Evolutionary conservation across 2,329 filamentous ascomycete species (phyloP), one percentile per base, ranked within the genome.

Genomic region (Pseudogymnoascus sp.): DNA sequence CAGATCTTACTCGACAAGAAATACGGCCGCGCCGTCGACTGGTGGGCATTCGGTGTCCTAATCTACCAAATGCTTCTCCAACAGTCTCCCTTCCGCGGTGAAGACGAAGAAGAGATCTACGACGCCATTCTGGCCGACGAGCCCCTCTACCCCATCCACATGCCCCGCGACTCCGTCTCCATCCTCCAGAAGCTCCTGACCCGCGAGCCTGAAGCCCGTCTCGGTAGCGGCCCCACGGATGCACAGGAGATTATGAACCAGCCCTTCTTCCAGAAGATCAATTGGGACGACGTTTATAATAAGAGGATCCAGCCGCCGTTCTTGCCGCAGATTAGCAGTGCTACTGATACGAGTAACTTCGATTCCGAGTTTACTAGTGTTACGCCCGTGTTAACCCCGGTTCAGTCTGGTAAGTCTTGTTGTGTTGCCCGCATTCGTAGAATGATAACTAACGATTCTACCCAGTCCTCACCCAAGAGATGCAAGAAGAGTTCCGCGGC

Each of bases 1-100:
- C 51, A 96, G 89, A 99, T 99, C 77, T 80, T 99, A 37, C 82
- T 97, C 64, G 95, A 99, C 75, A 99, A 99, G 81, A 97, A 97
- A 74, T 99, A 99, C 72, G 93, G 93, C 54, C 88, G 95, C 64
- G 91, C 95, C 14, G 95, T 99, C 47, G 95, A 99, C 76, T 99
- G 95, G 95, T 99, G 95, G 95, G 96, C 96, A 5, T 99, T 99
- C 77, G 95, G 95, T 75, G 95, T 99, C 34, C 80, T 99, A 71
- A 99, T 99, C 72, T 99, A 99, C 79, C 95, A 99, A 77, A 99
- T 99, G 96, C 88, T 99, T 64, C 85, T 99, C 60, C 96, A 99
- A 74, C 96, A 99, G 75, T 97, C 93, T 31, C 95, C 95, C 0
- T 99, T 99, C 89, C 89, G 95, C 71, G 95, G 95, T 72, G 96